Evolutionary conservation across 139 green algal genomes (phyloP).

Genomic region (Volvox africanus): DNA sequence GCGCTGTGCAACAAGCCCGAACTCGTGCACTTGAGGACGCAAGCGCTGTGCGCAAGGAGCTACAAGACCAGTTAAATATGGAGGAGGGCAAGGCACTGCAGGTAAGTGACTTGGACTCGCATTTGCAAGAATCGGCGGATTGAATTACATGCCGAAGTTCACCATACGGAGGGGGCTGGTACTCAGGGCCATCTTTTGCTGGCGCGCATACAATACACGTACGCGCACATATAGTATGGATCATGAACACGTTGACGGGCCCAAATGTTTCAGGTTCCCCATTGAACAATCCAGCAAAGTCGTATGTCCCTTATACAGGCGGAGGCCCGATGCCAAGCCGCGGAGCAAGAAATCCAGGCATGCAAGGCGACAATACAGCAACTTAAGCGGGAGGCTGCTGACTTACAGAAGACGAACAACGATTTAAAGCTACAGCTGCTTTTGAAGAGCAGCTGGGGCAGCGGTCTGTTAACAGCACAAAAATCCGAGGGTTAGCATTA

Average conservation of each 20-base stretch:
- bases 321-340: slow-evolving; percentile 31
- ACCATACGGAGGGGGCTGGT: too few species aligned
- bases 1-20: slow-evolving; percentile 50
- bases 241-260: too few species aligned
- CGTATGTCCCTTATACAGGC: slow-evolving; percentile 1
- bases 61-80: slow-evolving; percentile 56
- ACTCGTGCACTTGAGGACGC: slow-evolving; percentile 48
- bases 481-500: neutral
- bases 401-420: slow-evolving; percentile 21
- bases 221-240: too few species aligned
- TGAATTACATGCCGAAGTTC: too few species aligned
- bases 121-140: too few species aligned
- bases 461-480: neutral
- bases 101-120: neutral
- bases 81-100: slow-evolving; percentile 50
- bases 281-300: too few species aligned
- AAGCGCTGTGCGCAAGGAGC: slow-evolving; percentile 52
- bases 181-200: too few species aligned
- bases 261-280: too few species aligned
- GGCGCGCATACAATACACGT: too few species aligned
- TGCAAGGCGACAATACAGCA: slow-evolving; percentile 15
- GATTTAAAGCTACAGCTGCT: slow-evolving; percentile 49
- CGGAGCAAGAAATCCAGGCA: slow-evolving; percentile 40
- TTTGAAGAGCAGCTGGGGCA: slow-evolving; percentile 21
- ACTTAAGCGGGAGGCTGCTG: slow-evolving; percentile 25